Percentiles rank a stretch among this genome's conserved stretches.
Conservation (phyloP, 148 eudicot species). For the Dianthus caryophyllus region DNA sequence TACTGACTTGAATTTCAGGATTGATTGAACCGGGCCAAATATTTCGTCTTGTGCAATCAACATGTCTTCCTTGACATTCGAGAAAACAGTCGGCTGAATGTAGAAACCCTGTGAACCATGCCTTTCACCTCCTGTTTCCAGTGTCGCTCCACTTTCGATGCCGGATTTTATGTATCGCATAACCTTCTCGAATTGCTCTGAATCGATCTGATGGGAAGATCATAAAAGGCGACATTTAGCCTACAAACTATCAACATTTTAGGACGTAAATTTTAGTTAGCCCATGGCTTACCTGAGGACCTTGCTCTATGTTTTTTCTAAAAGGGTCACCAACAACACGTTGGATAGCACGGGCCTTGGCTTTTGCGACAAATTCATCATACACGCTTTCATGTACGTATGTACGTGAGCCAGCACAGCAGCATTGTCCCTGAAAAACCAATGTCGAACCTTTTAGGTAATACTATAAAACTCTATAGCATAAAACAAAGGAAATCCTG, state of each 20-base stretch:
- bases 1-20: conserved; percentile 55
- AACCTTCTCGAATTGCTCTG: conserved; percentile 54
- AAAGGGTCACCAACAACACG: conserved; percentile 66
- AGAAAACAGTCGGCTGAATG: conserved; percentile 63
- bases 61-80: conserved; percentile 61
- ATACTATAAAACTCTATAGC: not conserved
- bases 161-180: conserved; percentile 48
- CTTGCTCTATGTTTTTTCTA: conserved; percentile 57
- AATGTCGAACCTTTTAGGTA: not conserved
- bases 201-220: conserved; percentile 43
- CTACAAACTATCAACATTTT: too few species aligned
- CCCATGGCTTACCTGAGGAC: conserved; percentile 48
- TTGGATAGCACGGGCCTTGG: conserved; percentile 43
- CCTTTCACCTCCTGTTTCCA: conserved; percentile 52
- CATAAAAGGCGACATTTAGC: not conserved
- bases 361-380: conserved; percentile 56
- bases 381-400: conserved; percentile 57
- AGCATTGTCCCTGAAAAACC: conserved; percentile 54
- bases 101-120: conserved; percentile 51
- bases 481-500: not conserved
- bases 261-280: too few species aligned
- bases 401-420: conserved; percentile 64
- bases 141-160: conserved; percentile 41
- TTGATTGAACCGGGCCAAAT: conserved; percentile 63
- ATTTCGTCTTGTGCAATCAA: conserved; percentile 60